phyloP scores from a whole-genome alignment of 257 asterid species.

The Nicotiana knightiana region DNA sequence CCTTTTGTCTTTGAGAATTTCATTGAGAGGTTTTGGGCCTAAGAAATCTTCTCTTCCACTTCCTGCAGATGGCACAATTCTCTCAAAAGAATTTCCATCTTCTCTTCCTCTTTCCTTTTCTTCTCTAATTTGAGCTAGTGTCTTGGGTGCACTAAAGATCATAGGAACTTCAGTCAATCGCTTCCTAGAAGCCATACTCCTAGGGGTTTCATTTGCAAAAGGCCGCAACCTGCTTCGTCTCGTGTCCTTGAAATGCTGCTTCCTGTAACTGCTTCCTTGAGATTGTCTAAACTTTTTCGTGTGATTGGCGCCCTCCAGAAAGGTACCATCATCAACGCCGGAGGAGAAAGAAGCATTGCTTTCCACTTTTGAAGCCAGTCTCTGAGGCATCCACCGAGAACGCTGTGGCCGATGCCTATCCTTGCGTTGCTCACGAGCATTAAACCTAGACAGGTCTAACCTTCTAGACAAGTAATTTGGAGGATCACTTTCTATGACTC shows the following conservation, averaged over 20 bases:
- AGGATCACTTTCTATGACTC: conserved; percentile 9
- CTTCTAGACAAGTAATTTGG: conserved; percentile 8
- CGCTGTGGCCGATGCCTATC: conserved; percentile 7
- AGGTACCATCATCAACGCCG: not conserved
- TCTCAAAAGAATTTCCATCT: not conserved
- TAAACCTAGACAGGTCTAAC: conserved; percentile 11
- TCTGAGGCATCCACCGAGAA: conserved; percentile 14
- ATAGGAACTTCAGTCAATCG: conserved; percentile 9
- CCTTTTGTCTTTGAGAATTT: conserved; percentile 13
- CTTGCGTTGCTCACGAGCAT: conserved; percentile 5
- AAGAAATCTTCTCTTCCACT: not conserved
- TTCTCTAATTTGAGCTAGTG: conserved; percentile 32
- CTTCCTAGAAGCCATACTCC: conserved; percentile 15
- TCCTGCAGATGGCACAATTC: conserved; percentile 10
- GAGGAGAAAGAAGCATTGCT: conserved; percentile 16
- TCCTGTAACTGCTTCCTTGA: conserved; percentile 16
- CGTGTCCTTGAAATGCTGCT: conserved; percentile 24
- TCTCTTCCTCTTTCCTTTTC: conserved; percentile 25
- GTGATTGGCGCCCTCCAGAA: not conserved
- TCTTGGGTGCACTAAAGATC: conserved; percentile 30
- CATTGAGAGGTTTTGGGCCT: conserved; percentile 3
- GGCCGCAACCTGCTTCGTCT: conserved; percentile 8
- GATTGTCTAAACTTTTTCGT: conserved; percentile 8
- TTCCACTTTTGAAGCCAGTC: conserved; percentile 29
- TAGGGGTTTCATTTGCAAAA: conserved; percentile 16